A percentile compares a stretch with the other conserved stretches of the same genome.
Evolutionary conservation across 2,329 filamentous ascomycete genomes (phyloP).

Genomic region (Colletotrichum lindemuthianum): DNA sequence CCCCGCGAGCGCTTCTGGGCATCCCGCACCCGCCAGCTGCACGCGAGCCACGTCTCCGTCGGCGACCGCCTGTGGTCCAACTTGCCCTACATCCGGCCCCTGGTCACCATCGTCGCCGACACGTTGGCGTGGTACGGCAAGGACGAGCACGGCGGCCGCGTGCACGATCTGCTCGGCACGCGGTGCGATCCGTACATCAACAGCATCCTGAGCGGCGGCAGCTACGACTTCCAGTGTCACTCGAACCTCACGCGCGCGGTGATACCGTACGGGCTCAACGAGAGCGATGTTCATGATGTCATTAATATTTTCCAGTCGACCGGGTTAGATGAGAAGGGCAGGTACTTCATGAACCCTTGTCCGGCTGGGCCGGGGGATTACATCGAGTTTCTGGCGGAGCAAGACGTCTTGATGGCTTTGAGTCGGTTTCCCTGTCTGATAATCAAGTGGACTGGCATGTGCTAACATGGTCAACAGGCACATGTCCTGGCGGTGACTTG

Average conservation of each 20-base stretch:
- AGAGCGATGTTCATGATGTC: constrained; percentile 84
- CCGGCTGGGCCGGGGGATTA: constrained; percentile 66
- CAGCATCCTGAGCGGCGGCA: constrained; percentile 71
- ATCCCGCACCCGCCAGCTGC: constrained; percentile 79
- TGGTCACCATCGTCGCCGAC: constrained; percentile 77
- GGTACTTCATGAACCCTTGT: constrained; percentile 79
- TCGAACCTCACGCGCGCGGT: constrained; percentile 83
- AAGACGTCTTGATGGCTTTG: constrained; percentile 73
- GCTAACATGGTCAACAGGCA: constrained; percentile 50
- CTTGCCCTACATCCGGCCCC: constrained; percentile 79
- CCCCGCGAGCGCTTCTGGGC: constrained; percentile 87
- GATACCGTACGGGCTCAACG: constrained; percentile 72
- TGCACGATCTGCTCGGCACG: constrained; percentile 85
- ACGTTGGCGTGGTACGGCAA: constrained; percentile 70
- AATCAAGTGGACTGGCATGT: accelerated
- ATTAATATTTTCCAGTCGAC: constrained; percentile 90
- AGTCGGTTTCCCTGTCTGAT: constrained; percentile 47
- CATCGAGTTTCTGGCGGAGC: constrained; percentile 84
- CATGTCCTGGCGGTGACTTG: constrained; percentile 84
- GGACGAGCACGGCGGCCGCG: constrained; percentile 71
- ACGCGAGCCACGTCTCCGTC: constrained; percentile 77
- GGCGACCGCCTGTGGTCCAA: constrained; percentile 82
- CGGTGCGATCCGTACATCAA: constrained; percentile 89
- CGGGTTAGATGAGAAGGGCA: constrained; percentile 74
- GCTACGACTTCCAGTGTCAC: constrained; percentile 86